These are phyloP conservation scores for Trichaptum fuscoviolaceum DNA, from an alignment of 768 basidiomycete genomes.

Conservation along the genomic window DNA sequence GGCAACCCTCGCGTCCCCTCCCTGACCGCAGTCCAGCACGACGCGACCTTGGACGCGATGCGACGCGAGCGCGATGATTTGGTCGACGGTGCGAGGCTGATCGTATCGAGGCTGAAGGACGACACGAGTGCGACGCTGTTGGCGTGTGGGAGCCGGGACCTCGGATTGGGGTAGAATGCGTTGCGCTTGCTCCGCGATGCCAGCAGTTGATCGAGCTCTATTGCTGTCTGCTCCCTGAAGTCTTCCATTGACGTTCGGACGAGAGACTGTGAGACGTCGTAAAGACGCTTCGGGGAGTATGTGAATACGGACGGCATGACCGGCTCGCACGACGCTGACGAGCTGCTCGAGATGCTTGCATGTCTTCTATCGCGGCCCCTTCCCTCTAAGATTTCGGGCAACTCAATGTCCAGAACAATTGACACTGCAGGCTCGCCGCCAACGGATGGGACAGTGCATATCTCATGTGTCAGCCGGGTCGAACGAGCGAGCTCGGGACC, in stretches of 20 bases:
- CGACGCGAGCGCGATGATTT: not conserved
- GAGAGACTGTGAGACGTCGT: not conserved
- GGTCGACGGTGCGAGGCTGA: not conserved
- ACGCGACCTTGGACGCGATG: not conserved
- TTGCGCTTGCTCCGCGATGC: not conserved
- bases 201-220: not conserved
- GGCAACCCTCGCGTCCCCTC: not conserved
- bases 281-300: conserved; percentile 1
- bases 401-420: not conserved
- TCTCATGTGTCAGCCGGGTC: not conserved
- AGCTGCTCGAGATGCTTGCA: not conserved
- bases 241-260: not conserved
- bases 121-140: conserved; percentile 2
- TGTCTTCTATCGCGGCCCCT: not conserved
- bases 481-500: not conserved
- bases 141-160: not conserved
- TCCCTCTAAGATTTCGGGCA: not conserved
- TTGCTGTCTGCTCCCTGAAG: not conserved
- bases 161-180: not conserved
- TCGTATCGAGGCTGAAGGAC: conserved; percentile 4
- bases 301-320: conserved; percentile 1
- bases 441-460: not conserved
- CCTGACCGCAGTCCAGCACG: not conserved
- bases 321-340: not conserved
- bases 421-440: not conserved